phyloP scores from a whole-genome alignment of 768 basidiomycete species.

The Rhodotorula toruloides region DNA sequence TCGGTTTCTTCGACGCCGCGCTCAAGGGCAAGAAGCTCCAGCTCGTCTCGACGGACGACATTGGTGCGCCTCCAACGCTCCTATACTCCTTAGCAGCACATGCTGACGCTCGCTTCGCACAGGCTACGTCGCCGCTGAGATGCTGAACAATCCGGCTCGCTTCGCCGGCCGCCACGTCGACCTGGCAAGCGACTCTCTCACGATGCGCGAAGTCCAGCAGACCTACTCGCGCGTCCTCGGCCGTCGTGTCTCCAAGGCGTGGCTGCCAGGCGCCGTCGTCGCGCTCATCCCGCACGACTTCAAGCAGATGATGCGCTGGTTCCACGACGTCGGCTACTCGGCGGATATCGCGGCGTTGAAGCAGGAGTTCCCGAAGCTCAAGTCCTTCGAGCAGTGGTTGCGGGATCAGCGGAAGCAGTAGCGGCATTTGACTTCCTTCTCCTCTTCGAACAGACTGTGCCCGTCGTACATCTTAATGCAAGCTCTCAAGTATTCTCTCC shows the following conservation, averaged over 20 bases:
- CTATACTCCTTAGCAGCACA: not conserved
- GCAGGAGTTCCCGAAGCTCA: slow-evolving; percentile 34
- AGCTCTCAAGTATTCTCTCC: too few species aligned
- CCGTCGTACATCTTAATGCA: too few species aligned
- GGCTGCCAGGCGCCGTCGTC: not conserved
- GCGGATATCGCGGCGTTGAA: slow-evolving; percentile 24
- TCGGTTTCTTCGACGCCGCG: slow-evolving; percentile 40
- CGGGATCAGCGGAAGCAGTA: slow-evolving; percentile 9
- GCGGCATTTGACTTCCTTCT: too few species aligned
- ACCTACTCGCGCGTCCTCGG: slow-evolving; percentile 30
- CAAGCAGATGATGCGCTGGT: slow-evolving; percentile 20
- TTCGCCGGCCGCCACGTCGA: slow-evolving; percentile 28
- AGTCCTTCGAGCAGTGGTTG: slow-evolving; percentile 39
- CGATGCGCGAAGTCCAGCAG: slow-evolving; percentile 21
- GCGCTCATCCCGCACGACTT: slow-evolving; percentile 9
- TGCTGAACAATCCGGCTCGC: slow-evolving; percentile 37
- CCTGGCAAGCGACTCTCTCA: slow-evolving; percentile 34
- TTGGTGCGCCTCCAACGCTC: slow-evolving; percentile 28
- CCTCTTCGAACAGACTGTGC: too few species aligned
- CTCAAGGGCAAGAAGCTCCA: slow-evolving; percentile 24
- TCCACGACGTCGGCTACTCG: slow-evolving; percentile 37
- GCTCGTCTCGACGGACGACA: slow-evolving; percentile 41
- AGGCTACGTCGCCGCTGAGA: slow-evolving; percentile 39
- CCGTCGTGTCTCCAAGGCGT: slow-evolving; percentile 29
- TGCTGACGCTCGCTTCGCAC: not conserved